A percentile compares a stretch with the other conserved stretches of the same genome.
Conservation (phyloP, 345 rosid species). For the Murraya koenigii region DNA sequence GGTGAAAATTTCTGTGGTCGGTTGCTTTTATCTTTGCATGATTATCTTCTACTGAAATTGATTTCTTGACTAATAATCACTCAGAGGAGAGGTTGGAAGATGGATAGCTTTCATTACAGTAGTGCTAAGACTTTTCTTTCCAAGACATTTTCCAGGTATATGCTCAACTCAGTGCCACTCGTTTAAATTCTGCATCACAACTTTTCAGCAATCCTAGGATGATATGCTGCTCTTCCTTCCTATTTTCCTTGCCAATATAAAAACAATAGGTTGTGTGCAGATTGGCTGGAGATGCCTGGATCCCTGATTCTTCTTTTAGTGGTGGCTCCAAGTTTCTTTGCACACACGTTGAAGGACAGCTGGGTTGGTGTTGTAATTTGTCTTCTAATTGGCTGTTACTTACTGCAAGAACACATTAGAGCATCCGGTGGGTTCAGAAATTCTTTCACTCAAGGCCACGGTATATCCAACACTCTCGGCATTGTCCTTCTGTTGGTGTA, state of each 20-base stretch:
- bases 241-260: neutral
- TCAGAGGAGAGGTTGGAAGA: conserved; percentile 82
- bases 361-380: conserved; percentile 68
- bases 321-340: conserved; percentile 63
- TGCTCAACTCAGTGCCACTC: neutral
- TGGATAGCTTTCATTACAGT: conserved; percentile 84
- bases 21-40: neutral
- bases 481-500: conserved; percentile 72
- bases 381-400: conserved; percentile 77
- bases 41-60: neutral
- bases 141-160: conserved; percentile 74
- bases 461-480: conserved; percentile 81
- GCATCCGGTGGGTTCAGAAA: conserved; percentile 93
- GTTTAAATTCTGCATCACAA: neutral
- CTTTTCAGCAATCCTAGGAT: neutral
- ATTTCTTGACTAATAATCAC: conserved; percentile 1
- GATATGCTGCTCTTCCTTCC: neutral
- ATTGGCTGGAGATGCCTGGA: conserved; percentile 78
- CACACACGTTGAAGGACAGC: conserved; percentile 49
- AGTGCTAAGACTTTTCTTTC: conserved; percentile 73
- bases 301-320: conserved; percentile 66
- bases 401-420: conserved; percentile 85
- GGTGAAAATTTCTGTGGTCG: conserved; percentile 38
- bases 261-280: conserved; percentile 22
- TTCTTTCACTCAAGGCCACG: conserved; percentile 62